A percentile compares a stretch with the other conserved stretches of the same genome.
These are phyloP conservation scores for Echium plantagineum DNA, from an alignment of 257 asterid species.

Conservation along the genomic window DNA sequence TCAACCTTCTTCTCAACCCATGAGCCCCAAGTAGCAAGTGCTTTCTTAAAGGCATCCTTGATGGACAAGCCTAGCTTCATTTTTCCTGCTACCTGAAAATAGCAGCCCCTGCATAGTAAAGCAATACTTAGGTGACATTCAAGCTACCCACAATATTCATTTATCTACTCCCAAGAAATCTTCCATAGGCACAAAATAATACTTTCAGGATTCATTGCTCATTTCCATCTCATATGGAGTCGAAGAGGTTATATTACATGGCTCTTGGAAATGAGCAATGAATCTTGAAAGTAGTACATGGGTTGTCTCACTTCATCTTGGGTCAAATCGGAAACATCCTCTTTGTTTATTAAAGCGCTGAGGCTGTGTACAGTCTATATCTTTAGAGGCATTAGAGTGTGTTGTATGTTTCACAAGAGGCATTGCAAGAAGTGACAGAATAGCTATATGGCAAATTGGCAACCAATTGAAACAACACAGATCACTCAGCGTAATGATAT, in stretches of 20 bases:
- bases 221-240: no score
- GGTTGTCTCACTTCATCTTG: no score
- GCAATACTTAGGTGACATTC: slow-evolving; percentile 9
- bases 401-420: no score
- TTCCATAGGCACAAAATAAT: no score
- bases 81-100: slow-evolving; percentile 75
- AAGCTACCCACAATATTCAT: background rate
- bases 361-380: no score
- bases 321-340: no score
- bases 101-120: slow-evolving; percentile 91
- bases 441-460: background rate
- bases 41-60: slow-evolving; percentile 46
- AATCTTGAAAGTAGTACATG: no score
- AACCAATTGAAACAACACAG: background rate
- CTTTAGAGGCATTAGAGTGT: no score
- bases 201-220: background rate
- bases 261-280: no score
- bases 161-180: background rate
- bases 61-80: slow-evolving; percentile 83
- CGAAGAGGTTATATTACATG: no score
- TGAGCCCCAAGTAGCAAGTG: slow-evolving; percentile 66
- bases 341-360: no score
- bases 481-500: background rate
- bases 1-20: slow-evolving; percentile 60
- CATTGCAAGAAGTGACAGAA: background rate